phyloP scores from a whole-genome alignment of 2,329 filamentous ascomycete genomes.

The Pseudogymnoascus sp. region DNA sequence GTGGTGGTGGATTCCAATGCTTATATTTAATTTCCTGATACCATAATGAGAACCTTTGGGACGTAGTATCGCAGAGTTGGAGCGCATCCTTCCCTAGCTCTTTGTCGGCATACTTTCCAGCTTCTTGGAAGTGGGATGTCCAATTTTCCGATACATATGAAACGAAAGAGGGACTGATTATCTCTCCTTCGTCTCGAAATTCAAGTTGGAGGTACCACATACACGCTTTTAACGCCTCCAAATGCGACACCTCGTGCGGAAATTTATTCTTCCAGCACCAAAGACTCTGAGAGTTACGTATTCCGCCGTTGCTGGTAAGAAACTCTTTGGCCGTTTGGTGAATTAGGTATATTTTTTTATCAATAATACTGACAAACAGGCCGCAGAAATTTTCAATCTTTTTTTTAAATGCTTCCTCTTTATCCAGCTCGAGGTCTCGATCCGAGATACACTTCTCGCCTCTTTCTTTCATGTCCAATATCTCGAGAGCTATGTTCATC shows the following conservation, averaged over 20 bases:
- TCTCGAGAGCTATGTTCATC: slow-evolving; percentile 11
- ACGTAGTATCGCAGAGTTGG: background rate
- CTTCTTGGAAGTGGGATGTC: background rate
- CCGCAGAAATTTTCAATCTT: slow-evolving; percentile 10
- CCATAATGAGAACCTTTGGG: background rate
- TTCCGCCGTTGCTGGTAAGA: slow-evolving; percentile 12
- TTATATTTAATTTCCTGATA: background rate
- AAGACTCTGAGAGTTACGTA: background rate
- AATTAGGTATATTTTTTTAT: slow-evolving; percentile 27
- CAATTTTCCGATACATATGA: background rate
- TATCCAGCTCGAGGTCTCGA: background rate
- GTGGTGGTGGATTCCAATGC: background rate
- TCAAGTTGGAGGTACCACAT: background rate
- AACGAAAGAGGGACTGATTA: background rate
- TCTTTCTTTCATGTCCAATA: slow-evolving; percentile 9
- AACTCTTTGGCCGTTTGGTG: slow-evolving; percentile 33
- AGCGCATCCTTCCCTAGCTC: background rate
- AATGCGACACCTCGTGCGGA: background rate
- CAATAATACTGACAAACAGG: slow-evolving; percentile 12
- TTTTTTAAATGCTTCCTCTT: background rate
- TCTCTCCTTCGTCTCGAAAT: background rate
- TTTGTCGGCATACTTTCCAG: background rate
- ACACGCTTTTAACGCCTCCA: background rate
- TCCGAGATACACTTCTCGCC: background rate
- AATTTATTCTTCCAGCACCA: background rate